Conservation (phyloP, 2,329 filamentous ascomycete species). For the Monilinia polystroma region DNA sequence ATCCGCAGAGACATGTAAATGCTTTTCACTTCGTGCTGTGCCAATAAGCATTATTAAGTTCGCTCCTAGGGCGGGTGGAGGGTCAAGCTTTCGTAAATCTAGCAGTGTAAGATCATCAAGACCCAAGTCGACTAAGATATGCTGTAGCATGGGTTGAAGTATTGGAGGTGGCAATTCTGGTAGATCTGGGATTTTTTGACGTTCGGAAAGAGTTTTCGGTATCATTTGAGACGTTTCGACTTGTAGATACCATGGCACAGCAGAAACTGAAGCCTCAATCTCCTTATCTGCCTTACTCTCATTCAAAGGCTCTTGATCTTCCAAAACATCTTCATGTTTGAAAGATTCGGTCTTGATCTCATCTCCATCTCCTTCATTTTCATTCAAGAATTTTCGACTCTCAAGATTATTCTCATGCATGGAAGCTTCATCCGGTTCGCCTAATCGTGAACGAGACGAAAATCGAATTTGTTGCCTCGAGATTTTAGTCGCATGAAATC, state of each 20-base stretch:
- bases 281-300: conserved; percentile 26
- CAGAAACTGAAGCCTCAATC: conserved; percentile 27
- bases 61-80: conserved; percentile 80
- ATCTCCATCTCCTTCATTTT: neutral
- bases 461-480: conserved; percentile 23
- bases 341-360: conserved; percentile 9
- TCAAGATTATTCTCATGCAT: neutral
- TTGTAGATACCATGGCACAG: conserved; percentile 82
- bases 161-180: conserved; percentile 63
- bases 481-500: conserved; percentile 1
- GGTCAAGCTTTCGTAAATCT: conserved; percentile 81
- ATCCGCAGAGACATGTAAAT: conserved; percentile 87
- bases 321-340: neutral
- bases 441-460: conserved; percentile 25
- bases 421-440: conserved; percentile 8
- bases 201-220: conserved; percentile 47
- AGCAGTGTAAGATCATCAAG: conserved; percentile 78
- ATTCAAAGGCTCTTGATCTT: neutral
- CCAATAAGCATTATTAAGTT: conserved; percentile 92
- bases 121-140: conserved; percentile 80
- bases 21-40: conserved; percentile 87
- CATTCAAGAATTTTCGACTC: neutral
- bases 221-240: conserved; percentile 52
- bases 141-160: conserved; percentile 69
- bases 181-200: conserved; percentile 60